A percentile compares a stretch with the other conserved stretches of the same genome.
Conservation (phyloP, 1,139 yeast species). For the Blastobotrys ciferrii region DNA sequence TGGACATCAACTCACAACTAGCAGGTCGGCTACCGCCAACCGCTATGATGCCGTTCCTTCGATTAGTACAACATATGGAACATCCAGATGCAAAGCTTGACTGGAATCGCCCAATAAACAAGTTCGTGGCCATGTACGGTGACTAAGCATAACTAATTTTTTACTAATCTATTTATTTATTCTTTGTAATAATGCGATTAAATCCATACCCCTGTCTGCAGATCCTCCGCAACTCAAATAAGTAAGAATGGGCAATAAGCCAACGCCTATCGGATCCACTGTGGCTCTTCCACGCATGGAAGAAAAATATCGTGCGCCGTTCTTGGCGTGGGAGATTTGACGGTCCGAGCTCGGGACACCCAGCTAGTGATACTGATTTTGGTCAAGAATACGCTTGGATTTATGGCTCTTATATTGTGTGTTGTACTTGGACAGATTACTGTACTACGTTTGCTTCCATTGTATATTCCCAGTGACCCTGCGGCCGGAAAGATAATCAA, state of each 20-base stretch:
- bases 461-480: no score
- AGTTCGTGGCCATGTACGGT: slow-evolving; percentile 8
- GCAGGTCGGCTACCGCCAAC: slow-evolving; percentile 7
- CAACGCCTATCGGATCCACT: no score
- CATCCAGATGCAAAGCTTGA: slow-evolving; percentile 8
- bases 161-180: background rate
- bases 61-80: slow-evolving; percentile 5
- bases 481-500: no score
- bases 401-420: no score
- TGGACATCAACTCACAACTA: slow-evolving; percentile 7
- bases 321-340: slow-evolving; percentile 83
- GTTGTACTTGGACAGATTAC: no score
- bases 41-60: slow-evolving; percentile 6
- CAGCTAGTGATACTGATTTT: no score
- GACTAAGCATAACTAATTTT: background rate
- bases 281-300: slow-evolving; percentile 71
- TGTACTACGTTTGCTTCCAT: no score
- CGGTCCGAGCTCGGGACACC: no score
- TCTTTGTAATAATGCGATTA: background rate
- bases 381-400: no score
- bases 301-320: slow-evolving; percentile 90
- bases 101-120: slow-evolving; percentile 5
- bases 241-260: no score
- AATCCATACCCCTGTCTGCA: slow-evolving; percentile 2
- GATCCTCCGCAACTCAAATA: slow-evolving; percentile 1